phyloP scores from a whole-genome alignment of 208 protist genomes.

The Leishmania tarentolae region DNA sequence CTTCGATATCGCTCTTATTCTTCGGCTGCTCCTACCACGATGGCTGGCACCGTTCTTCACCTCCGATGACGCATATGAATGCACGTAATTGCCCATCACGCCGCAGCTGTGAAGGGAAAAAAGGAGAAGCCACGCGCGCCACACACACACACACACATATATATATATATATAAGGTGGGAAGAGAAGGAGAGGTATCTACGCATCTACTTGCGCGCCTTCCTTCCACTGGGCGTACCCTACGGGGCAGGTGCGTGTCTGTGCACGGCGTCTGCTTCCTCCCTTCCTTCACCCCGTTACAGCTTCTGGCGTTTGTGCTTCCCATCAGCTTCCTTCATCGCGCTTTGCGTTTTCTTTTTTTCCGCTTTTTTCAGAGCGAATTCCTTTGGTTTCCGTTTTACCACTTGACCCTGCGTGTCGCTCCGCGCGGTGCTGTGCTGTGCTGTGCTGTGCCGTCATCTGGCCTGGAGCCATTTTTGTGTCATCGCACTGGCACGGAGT shows the following conservation, averaged over 20 bases:
- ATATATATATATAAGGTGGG: background rate
- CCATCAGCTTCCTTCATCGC: background rate
- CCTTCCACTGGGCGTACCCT: background rate
- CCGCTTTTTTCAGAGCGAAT: slow-evolving; percentile 2
- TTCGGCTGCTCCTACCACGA: background rate
- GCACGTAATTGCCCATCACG: background rate
- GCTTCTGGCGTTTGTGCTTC: background rate
- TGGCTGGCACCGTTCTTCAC: background rate
- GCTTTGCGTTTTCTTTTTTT: background rate
- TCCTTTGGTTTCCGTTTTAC: background rate
- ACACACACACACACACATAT: background rate
- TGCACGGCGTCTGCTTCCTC: background rate
- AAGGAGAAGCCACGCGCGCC: background rate
- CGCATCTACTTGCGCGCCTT: background rate
- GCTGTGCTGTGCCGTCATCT: background rate
- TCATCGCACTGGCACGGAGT: background rate
- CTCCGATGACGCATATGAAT: background rate
- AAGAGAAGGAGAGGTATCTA: background rate
- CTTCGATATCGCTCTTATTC: background rate
- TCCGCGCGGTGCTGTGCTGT: background rate
- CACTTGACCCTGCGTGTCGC: too few species aligned
- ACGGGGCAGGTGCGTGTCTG: background rate
- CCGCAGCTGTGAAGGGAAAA: background rate
- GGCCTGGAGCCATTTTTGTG: background rate
- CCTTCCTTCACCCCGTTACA: background rate